Conservation (phyloP, 768 basidiomycete genomes). For the Termitomyces sp. region DNA sequence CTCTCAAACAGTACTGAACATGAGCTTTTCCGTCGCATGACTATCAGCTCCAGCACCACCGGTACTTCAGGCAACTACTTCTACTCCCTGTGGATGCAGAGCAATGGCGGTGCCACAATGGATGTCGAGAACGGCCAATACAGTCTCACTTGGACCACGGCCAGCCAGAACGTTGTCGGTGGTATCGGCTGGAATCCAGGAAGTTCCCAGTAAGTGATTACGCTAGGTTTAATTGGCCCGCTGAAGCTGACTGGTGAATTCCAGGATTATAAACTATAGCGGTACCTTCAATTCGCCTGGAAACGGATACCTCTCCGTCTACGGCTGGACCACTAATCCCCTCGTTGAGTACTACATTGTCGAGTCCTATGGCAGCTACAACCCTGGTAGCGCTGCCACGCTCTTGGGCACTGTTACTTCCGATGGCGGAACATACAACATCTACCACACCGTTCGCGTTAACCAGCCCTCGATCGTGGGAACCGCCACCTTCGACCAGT, state of each 20-base stretch:
- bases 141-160: conserved; percentile 27
- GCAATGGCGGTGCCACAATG: conserved; percentile 26
- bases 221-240: not conserved
- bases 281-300: conserved; percentile 34
- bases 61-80: conserved; percentile 31
- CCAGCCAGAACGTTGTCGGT: conserved; percentile 33
- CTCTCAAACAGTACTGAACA: conserved; percentile 15
- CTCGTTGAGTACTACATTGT: conserved; percentile 47
- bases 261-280: conserved; percentile 33
- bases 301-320: conserved; percentile 41
- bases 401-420: conserved; percentile 35
- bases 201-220: conserved; percentile 20
- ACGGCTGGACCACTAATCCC: conserved; percentile 43
- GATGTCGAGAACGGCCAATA: conserved; percentile 30
- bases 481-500: conserved; percentile 42
- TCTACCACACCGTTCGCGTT: conserved; percentile 32
- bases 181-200: conserved; percentile 39
- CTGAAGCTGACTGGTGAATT: not conserved
- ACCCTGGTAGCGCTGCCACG: conserved; percentile 30
- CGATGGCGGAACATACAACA: conserved; percentile 41
- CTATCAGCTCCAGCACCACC: conserved; percentile 20
- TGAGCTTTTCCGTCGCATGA: conserved; percentile 1
- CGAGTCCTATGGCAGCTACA: conserved; percentile 38
- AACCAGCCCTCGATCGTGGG: conserved; percentile 41
- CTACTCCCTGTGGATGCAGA: conserved; percentile 36